Base-by-base conservation (phyloP, 345 rosid species). In the Gossypioides kirkii region DNA sequence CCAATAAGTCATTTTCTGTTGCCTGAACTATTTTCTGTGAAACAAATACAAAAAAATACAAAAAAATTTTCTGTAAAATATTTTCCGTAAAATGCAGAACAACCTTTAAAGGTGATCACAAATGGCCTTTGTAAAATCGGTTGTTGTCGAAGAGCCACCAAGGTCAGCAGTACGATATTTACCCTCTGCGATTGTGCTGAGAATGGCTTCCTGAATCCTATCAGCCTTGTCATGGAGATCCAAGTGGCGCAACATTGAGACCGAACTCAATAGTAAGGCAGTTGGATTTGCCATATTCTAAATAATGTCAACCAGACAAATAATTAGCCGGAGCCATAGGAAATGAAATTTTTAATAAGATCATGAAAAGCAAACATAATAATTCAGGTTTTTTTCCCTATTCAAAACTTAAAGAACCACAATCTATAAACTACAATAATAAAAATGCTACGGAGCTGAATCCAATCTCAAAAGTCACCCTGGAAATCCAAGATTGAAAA, bases 251-350 rank as follows among this genome's bases (percentile, higher is more conserved):
- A 96, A 85, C 98, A 93, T 93, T 66, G 91, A 61, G 68, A 96
- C 94, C 56, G 90, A 69, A 78, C 98, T 93, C 79, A 93, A 71
- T 56, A 93, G 83, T 81, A 93, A 78, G n/a, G 99, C 99, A 5
- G 99, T 96, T 62, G 99, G 98, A 78, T 96, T 96, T 6, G 99
- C 98, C 88, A 93, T 10, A 79, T 96, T 88, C 99, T 90, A 55
- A 60, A 72, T 3, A 38, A 45, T 10, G 50, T 70, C 50, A 76
- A 58, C 13, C 36, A 23, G 26, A 50, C 18, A 55, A 70, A 17
- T 55, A 61, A 73, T 47, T 58, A 70, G 58, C 5, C 9, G 18
- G 10, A 43, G 32, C 60, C 45, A 56, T 13, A n/a, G 46, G 11
- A 74, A 38, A 47, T 53, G 5, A 66, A 16, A 54, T 11, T n/a